Base-by-base conservation (phyloP, 2,329 filamentous ascomycete genomes). In the Lasiodiplodia theobromae region DNA sequence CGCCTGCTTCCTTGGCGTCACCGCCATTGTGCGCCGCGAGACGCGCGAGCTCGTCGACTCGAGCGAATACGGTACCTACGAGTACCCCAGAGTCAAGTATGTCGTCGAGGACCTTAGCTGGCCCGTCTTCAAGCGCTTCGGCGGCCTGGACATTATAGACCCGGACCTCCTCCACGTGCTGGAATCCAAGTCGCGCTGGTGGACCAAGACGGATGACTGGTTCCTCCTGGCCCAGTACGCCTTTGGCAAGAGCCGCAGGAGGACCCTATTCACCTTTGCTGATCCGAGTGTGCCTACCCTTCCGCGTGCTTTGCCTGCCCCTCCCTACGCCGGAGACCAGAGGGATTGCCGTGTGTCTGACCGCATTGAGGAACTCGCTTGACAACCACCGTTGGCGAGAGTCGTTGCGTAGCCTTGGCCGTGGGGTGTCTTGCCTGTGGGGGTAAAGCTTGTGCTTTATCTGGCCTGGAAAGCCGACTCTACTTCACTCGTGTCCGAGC, bases 211-310 rank as follows among this genome's bases (percentile, higher is more conserved):
- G 21, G 58, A 63, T n/a, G 62, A 65, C 47, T 65, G 62, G 62
- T 54, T 65, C 51, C 47, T 52, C 1, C 51, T 54, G 11, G n/a
- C 37, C 16, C 47, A 53, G 49, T 28, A 14, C 10, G 47, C 51
- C 34, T 65, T 65, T 54, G 62, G 62, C 31, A 65, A 65, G 62
- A 65, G 62, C 49, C 62, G 62, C 47, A 53, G n/a, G 51, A 28
- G 34, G 34, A 65, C 49, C 49, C 62, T 65, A 5, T 65, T 63
- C 38, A 63, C 58, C 44, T 63, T 63, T 63, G 40, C 58, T 51
- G 58, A 63, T 63, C 58, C 58, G 10, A 63, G 58, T 51, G 58
- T 63, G 58, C 58, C 58, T 0, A 34, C 44, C 4, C 58, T 63
- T 44, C 49, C 58, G 40, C 58, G 44, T 51, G 58, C 44, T 8